A percentile compares a stretch with the other conserved stretches of the same genome.
Conservation (phyloP, 768 basidiomycete species). For the Tulasnella sp. region DNA sequence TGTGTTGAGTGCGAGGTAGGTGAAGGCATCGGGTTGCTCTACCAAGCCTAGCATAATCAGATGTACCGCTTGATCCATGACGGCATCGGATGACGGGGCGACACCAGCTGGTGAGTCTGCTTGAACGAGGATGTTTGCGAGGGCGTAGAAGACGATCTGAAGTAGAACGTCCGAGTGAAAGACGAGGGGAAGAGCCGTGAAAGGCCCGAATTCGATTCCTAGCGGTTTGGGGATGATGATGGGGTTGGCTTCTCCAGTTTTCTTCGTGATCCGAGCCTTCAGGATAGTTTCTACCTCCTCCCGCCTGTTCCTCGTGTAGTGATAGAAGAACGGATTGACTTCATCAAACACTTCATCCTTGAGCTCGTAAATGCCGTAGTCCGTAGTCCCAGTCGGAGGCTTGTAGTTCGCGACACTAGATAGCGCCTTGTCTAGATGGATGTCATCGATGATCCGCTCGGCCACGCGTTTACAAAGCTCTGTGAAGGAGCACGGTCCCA, state of each 20-base stretch:
- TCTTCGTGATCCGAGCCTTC: slow-evolving; percentile 53
- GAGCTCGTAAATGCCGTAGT: slow-evolving; percentile 80
- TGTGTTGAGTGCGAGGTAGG: slow-evolving; percentile 42
- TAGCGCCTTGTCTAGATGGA: slow-evolving; percentile 69
- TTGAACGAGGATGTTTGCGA: slow-evolving; percentile 59
- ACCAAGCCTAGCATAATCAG: slow-evolving; percentile 75
- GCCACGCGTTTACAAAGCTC: slow-evolving; percentile 86
- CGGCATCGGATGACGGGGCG: slow-evolving; percentile 74
- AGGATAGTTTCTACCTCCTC: slow-evolving; percentile 80
- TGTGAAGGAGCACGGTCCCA: slow-evolving; percentile 79
- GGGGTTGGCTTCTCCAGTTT: slow-evolving; percentile 46
- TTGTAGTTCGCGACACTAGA: slow-evolving; percentile 71
- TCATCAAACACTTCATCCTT: slow-evolving; percentile 73
- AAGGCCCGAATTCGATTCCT: slow-evolving; percentile 54
- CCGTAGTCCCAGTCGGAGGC: slow-evolving; percentile 63
- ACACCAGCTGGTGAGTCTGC: slow-evolving; percentile 48
- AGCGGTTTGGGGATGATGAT: slow-evolving; percentile 68
- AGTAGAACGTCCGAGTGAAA: slow-evolving; percentile 62
- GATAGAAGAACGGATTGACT: slow-evolving; percentile 91
- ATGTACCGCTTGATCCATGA: slow-evolving; percentile 80
- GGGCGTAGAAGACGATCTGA: slow-evolving; percentile 73
- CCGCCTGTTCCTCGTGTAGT: slow-evolving; percentile 86
- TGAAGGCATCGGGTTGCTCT: slow-evolving; percentile 55
- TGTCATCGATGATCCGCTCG: slow-evolving; percentile 76
- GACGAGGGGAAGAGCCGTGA: slow-evolving; percentile 47